Conservation (phyloP, 1,284 basidiomycete species). For the Cystobasidiaceae sp. region DNA sequence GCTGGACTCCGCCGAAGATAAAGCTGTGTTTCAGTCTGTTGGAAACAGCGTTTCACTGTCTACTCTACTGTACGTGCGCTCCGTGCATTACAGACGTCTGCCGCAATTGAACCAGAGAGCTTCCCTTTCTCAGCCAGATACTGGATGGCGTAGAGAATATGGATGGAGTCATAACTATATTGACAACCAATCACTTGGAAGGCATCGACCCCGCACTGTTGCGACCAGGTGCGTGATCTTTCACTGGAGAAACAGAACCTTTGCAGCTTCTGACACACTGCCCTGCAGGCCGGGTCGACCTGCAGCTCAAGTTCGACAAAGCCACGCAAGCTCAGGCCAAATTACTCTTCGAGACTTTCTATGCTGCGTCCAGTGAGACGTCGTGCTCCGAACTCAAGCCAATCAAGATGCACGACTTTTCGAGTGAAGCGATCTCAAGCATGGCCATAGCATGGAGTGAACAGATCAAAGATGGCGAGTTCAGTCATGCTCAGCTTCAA, state of each 20-base stretch:
- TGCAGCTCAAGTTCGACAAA: not conserved
- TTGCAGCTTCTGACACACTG: not conserved
- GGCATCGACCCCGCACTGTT: constrained; percentile 64
- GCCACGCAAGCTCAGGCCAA: not conserved
- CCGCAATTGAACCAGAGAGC: no score
- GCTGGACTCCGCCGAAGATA: not conserved
- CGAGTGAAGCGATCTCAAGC: not conserved
- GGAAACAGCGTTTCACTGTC: not conserved
- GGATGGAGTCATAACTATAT: not conserved
- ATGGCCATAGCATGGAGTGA: not conserved
- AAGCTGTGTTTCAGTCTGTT: not conserved
- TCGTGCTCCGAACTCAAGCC: not conserved
- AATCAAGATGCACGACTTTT: not conserved
- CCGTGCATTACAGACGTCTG: no score
- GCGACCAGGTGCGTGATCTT: constrained; percentile 51
- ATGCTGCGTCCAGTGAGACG: not conserved
- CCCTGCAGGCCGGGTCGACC: not conserved
- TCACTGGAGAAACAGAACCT: not conserved
- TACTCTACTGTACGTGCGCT: not conserved
- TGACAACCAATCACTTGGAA: constrained; percentile 66
- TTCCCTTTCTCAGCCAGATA: not conserved
- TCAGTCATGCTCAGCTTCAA: not conserved
- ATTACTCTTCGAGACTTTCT: not conserved
- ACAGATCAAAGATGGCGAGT: not conserved
- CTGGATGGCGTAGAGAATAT: not conserved